Conservation (phyloP, 2,329 filamentous ascomycete species). For the Pseudogymnoascus sp. region DNA sequence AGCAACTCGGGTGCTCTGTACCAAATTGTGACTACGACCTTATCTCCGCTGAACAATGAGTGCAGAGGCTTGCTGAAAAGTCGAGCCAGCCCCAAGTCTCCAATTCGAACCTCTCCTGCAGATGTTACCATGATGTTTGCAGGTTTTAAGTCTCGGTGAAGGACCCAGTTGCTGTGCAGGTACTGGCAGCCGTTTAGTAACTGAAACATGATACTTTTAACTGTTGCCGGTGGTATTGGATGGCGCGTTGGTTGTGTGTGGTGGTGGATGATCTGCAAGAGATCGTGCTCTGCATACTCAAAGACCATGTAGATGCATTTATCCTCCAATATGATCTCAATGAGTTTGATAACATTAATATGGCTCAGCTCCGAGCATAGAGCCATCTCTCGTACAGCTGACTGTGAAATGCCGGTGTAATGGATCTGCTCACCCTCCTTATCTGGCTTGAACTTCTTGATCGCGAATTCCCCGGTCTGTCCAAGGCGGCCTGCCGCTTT, state of each 20-base stretch:
- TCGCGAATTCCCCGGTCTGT: conserved; percentile 78
- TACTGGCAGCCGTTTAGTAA: conserved; percentile 92
- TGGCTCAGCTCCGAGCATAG: conserved; percentile 88
- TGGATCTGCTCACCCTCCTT: conserved; percentile 93
- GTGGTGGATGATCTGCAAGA: conserved; percentile 96
- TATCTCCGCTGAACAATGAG: conserved; percentile 86
- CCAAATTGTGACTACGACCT: conserved; percentile 99
- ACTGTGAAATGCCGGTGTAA: conserved; percentile 97
- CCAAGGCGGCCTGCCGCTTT: conserved; percentile 77
- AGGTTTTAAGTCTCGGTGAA: conserved; percentile 93
- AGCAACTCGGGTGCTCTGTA: conserved; percentile 93
- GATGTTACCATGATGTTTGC: conserved; percentile 99
- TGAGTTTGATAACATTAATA: conserved; percentile 79
- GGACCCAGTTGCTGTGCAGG: conserved; percentile 91
- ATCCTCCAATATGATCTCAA: conserved; percentile 95
- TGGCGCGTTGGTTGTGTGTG: conserved; percentile 82
- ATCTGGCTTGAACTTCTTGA: conserved; percentile 81
- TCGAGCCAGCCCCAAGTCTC: conserved; percentile 84
- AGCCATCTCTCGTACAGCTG: conserved; percentile 94
- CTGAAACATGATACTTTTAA: conserved; percentile 94
- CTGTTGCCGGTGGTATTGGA: conserved; percentile 77
- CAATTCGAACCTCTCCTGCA: conserved; percentile 83
- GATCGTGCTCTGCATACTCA: conserved; percentile 94
- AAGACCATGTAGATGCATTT: conserved; percentile 99
- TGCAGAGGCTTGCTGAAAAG: conserved; percentile 92